A percentile compares a stretch with the other conserved stretches of the same genome.
phyloP scores from a whole-genome alignment of 202 grass and related monocot genomes.

The Eragrostis tef region DNA sequence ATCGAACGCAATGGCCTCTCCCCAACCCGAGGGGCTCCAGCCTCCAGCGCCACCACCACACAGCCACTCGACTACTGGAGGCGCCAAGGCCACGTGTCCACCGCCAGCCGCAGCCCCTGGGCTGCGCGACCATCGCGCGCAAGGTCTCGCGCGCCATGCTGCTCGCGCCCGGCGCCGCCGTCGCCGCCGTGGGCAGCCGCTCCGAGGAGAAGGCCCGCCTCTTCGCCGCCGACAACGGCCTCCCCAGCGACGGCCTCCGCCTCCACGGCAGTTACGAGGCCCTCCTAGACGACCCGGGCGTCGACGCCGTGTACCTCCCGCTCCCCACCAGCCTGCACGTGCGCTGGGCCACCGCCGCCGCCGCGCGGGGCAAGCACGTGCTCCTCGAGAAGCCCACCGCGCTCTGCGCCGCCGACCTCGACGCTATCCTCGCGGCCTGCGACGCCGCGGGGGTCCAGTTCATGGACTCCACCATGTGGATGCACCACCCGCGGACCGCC shows the following conservation, averaged over 20 bases:
- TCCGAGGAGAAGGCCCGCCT: constrained; percentile 64
- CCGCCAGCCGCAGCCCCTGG: no score
- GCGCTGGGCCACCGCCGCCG: constrained; percentile 67
- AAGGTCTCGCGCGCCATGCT: constrained; percentile 76
- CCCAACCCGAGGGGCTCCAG: no score
- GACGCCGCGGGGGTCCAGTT: constrained; percentile 62
- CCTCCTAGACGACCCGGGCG: constrained; percentile 69
- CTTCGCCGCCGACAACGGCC: constrained; percentile 65
- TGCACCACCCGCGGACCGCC: constrained; percentile 75
- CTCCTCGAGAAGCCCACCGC: constrained; percentile 90
- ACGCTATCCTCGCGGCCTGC: constrained; percentile 70
- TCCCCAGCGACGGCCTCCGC: neutral
- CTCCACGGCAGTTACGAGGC: constrained; percentile 73
- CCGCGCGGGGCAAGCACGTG: constrained; percentile 73
- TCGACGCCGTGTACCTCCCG: constrained; percentile 77
- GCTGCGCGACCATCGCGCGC: constrained; percentile 6
- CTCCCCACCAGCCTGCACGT: constrained; percentile 83
- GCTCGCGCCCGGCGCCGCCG: constrained; percentile 49
- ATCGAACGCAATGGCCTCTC: no score
- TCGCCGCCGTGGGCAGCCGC: constrained; percentile 75
- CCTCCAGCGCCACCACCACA: no score
- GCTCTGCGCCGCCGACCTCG: constrained; percentile 70
- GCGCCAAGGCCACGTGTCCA: no score
- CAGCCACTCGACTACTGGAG: no score
- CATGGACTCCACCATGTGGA: constrained; percentile 93